Evolutionary conservation across 225 moss, liverwort and hornwort genomes (phyloP).

Genomic region (Thuidium tamariscinum): DNA sequence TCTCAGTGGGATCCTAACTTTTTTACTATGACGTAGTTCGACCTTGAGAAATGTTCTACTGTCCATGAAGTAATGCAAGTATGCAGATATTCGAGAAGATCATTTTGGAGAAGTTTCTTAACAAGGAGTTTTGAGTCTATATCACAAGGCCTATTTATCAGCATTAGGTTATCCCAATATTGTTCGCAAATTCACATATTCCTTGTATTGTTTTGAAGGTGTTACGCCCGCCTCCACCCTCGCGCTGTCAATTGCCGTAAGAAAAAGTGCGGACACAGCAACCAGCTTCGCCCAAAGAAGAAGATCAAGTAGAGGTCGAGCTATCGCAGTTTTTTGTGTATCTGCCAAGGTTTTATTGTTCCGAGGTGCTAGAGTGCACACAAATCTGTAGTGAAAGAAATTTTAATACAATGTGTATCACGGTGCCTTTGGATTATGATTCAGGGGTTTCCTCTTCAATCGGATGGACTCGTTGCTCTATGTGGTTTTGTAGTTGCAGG

Average conservation of each 20-base stretch:
- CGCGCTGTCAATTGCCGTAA: slow-evolving; percentile 91
- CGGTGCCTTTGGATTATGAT: not conserved
- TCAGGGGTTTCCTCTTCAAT: not conserved
- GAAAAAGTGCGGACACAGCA: slow-evolving; percentile 95
- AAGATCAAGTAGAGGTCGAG: slow-evolving; percentile 60
- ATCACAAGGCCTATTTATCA: not conserved
- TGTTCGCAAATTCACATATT: not conserved
- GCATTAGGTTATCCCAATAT: not conserved
- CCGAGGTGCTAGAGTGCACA: not conserved
- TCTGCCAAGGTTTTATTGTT: not conserved
- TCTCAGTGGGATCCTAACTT: not conserved
- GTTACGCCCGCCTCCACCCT: slow-evolving; percentile 87
- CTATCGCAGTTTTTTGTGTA: not conserved
- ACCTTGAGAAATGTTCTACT: not conserved
- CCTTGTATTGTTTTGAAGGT: slow-evolving; percentile 24
- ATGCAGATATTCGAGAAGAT: too few relatives aligned
- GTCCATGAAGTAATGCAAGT: not conserved
- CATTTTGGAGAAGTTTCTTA: not conserved
- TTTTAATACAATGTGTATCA: not conserved
- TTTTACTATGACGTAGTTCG: not conserved
- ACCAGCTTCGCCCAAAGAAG: slow-evolving; percentile 79
- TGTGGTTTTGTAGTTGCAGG: not conserved
- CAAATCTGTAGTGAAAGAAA: not conserved
- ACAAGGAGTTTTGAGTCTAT: not conserved
- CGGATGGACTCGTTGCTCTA: not conserved